These are phyloP conservation scores for Lablab purpureus DNA, from an alignment of 306 rosid genomes.

Conservation along the genomic window DNA sequence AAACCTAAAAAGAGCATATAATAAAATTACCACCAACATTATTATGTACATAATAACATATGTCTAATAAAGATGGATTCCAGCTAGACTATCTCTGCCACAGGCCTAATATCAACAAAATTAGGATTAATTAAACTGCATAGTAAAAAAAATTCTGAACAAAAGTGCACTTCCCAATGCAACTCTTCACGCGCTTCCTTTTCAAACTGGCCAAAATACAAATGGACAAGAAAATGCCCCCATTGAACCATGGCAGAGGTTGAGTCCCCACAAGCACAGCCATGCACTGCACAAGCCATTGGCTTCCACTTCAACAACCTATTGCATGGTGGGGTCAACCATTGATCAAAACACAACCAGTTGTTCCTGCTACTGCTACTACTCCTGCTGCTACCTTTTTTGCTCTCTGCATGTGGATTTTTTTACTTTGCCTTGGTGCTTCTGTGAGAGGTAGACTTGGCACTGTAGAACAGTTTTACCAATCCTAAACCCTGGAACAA, in stretches of 20 bases:
- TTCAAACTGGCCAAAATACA: constrained; percentile 29
- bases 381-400: not conserved
- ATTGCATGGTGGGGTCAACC: constrained; percentile 42
- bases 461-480: constrained; percentile 78
- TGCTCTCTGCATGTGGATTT: constrained; percentile 39
- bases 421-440: constrained; percentile 44
- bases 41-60: constrained; percentile 49
- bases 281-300: constrained; percentile 17
- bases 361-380: not conserved
- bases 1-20: not conserved
- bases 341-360: not conserved
- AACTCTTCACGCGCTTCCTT: constrained; percentile 56
- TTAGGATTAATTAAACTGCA: constrained; percentile 26
- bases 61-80: constrained; percentile 50
- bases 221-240: constrained; percentile 39
- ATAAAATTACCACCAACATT: constrained; percentile 29
- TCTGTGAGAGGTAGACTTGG: constrained; percentile 80
- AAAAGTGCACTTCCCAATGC: constrained; percentile 40
- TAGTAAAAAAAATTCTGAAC: constrained; percentile 1
- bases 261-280: constrained; percentile 34
- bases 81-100: constrained; percentile 58
- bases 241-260: constrained; percentile 24
- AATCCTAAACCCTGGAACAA: constrained; percentile 84
- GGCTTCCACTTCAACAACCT: constrained; percentile 26
- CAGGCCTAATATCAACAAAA: constrained; percentile 60